Percentiles rank a stretch among this genome's conserved stretches.
Conservation (phyloP, 495 filamentous ascomycete species). For the Penicillium cataractarum region DNA sequence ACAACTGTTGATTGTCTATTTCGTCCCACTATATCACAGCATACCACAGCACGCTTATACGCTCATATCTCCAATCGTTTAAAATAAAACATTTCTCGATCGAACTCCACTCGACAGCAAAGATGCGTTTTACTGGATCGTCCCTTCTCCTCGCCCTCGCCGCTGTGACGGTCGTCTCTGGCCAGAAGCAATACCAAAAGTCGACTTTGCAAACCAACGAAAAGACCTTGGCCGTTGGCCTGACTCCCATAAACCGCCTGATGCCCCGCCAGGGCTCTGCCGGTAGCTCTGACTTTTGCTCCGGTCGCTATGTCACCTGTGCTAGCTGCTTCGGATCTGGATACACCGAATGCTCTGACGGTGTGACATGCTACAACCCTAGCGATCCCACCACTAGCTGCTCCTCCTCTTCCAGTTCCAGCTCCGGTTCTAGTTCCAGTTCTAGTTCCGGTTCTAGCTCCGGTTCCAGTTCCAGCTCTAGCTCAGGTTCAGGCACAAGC, state of each 20-base stretch:
- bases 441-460: neutral
- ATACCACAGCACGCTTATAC: conserved; percentile 1
- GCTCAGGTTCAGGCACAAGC: no score
- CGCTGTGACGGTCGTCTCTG: neutral
- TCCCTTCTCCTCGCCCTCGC: neutral
- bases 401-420: neutral
- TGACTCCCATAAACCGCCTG: neutral
- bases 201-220: neutral
- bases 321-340: neutral
- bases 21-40: neutral
- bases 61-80: neutral
- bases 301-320: neutral
- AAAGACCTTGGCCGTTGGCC: neutral
- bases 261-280: neutral
- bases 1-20: neutral
- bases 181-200: neutral
- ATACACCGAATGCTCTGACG: neutral
- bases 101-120: neutral
- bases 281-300: neutral
- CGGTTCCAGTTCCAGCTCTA: neutral
- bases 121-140: neutral
- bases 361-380: neutral
- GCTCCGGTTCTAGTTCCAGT: neutral
- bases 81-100: neutral
- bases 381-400: neutral